A percentile compares a stretch with the other conserved stretches of the same genome.
Evolutionary conservation across 2,329 filamentous ascomycete species (phyloP).

Genomic region (Verticillium longisporum): DNA sequence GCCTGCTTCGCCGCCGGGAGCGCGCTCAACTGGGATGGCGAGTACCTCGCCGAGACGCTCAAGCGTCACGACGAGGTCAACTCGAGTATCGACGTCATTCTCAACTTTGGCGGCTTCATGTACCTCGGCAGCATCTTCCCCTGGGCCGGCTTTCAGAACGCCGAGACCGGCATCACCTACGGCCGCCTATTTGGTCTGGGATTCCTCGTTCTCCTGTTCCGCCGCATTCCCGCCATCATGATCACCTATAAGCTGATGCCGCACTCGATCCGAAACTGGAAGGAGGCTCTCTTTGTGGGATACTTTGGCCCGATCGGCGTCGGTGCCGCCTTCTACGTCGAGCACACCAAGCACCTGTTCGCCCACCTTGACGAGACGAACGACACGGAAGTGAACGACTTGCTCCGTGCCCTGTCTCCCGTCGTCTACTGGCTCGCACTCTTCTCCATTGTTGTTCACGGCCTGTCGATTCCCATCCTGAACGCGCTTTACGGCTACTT

Average conservation of each 20-base stretch:
- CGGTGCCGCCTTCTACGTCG: slow-evolving; percentile 68
- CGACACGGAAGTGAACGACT: slow-evolving; percentile 21
- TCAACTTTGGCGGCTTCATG: slow-evolving; percentile 56
- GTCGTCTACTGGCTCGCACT: slow-evolving; percentile 34
- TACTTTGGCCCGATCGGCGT: slow-evolving; percentile 74
- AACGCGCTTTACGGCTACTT: slow-evolving; percentile 29
- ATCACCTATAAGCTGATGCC: slow-evolving; percentile 50
- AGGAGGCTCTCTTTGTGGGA: slow-evolving; percentile 55
- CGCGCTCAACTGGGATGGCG: slow-evolving; percentile 55
- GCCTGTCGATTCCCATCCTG: slow-evolving; percentile 38
- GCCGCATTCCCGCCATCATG: slow-evolving; percentile 50
- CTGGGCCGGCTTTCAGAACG: slow-evolving; percentile 47
- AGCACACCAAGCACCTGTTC: slow-evolving; percentile 36
- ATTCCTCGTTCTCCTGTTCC: slow-evolving; percentile 44
- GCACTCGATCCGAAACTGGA: slow-evolving; percentile 40
- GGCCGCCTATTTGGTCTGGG: slow-evolving; percentile 43
- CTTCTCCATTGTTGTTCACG: slow-evolving; percentile 37
- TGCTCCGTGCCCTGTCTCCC: slow-evolving; percentile 28
- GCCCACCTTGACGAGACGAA: slow-evolving; percentile 25
- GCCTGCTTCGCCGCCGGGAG: slow-evolving; percentile 55
- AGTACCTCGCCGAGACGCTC: slow-evolving; percentile 49
- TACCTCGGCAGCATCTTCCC: slow-evolving; percentile 51
- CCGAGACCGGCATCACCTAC: slow-evolving; percentile 44
- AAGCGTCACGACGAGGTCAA: slow-evolving; percentile 55
- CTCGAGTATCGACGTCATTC: slow-evolving; percentile 46